These are phyloP conservation scores for Dryas integrifolia DNA, from an alignment of 331 rosid species.

Conservation along the genomic window DNA sequence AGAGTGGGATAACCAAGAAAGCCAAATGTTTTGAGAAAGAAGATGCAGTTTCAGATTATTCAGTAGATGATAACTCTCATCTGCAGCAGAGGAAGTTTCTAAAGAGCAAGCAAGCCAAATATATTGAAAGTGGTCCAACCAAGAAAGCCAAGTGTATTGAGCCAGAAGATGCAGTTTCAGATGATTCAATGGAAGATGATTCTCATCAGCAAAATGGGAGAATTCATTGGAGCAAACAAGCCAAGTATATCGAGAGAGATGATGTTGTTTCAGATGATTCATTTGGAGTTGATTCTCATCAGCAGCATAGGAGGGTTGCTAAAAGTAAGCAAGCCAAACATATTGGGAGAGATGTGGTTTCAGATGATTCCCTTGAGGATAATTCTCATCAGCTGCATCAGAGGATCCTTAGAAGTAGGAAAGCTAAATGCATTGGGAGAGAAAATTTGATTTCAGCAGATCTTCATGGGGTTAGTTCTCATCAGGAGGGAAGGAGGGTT, in stretches of 20 bases:
- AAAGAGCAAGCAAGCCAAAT: conserved; percentile 28
- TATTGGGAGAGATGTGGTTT: conserved; percentile 31
- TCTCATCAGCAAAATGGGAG: conserved; percentile 28
- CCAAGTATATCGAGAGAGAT: conserved; percentile 27
- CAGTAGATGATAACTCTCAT: conserved; percentile 34
- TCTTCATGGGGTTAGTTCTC: conserved; percentile 31
- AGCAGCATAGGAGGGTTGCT: conserved; percentile 22
- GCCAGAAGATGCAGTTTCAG: conserved; percentile 30
- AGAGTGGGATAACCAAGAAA: conserved; percentile 28
- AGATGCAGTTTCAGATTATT: conserved; percentile 37
- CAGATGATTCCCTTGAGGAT: conserved; percentile 41
- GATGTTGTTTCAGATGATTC: conserved; percentile 43
- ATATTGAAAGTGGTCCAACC: conserved; percentile 17
- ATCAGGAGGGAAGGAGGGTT: conserved; percentile 32
- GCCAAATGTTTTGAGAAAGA: conserved; percentile 37
- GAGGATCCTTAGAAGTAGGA: conserved; percentile 38
- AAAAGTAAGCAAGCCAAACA: conserved; percentile 32
- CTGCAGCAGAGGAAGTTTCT: conserved; percentile 27
- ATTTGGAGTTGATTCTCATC: conserved; percentile 26
- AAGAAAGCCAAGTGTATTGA: conserved; percentile 27
- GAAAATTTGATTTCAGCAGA: conserved; percentile 33
- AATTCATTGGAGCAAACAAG: conserved; percentile 19
- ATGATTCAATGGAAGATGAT: conserved; percentile 34
- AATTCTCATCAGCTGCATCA: conserved; percentile 23
- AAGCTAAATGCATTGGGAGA: conserved; percentile 28